Base-by-base conservation (phyloP, 2,329 filamentous ascomycete species). In the Thielaviopsis euricoi region DNA sequence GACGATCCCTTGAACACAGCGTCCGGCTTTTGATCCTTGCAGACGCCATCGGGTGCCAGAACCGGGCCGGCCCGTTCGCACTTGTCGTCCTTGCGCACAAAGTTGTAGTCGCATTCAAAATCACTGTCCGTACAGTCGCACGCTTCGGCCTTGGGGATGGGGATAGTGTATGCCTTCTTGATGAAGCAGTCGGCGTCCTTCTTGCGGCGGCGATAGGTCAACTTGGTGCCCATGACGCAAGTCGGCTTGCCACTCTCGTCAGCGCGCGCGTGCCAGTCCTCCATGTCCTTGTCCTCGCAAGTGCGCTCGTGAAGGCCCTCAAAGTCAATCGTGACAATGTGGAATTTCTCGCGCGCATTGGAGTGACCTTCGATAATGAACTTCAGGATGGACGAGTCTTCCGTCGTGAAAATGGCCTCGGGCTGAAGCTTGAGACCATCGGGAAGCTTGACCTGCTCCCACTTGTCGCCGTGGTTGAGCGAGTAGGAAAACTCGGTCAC, bases 41-140 rank as follows among this genome's bases (percentile, higher is more conserved):
- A 98, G 26, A 80, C 78, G 7, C 81, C 87, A 52, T 86, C 78
- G 0, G 90, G 89, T 1, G 82, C 73, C 2, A 75, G 68, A 50
- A 95, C 69, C 2, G 79, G 73, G 0, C 80, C 82, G 25, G 76
- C 79, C 7, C 79, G 77, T 23, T 82, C 75, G 67, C 93, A 97
- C 61, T 84, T 77, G 54, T 79, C 80, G 56, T 79, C 76, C 61
- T 91, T 81, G 64, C 80, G 80, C 60, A 82, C 74, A 67, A 95
- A 97, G 69, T 95, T 94, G 75, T 87, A 95, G 67, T 97, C 91
- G 68, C 93, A 98, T 71, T 98, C 93, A 68, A 95, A 98, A 69
- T 98, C 94, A 37, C 76, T 74, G 59, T 86, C 81, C 0, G 83
- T 82, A 70, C 93, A 98, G 48, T 87, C 81, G 74, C 93, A 98